Conservation (phyloP, 148 eudicot genomes). For the Simmondsia chinensis region DNA sequence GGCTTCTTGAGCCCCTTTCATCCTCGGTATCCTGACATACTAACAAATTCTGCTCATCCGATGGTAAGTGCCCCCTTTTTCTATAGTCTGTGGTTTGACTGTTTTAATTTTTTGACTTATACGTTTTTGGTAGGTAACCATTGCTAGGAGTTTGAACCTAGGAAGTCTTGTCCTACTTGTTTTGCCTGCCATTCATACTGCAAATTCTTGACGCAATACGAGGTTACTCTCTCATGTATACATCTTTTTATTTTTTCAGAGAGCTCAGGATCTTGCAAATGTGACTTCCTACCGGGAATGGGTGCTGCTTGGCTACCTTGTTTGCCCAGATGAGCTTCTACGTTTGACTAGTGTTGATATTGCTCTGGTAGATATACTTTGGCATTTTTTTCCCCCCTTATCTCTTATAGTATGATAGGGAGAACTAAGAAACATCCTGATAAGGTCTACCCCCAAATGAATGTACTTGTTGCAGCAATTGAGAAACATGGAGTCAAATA, state of each 20-base stretch:
- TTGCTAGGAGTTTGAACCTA: too few relatives aligned
- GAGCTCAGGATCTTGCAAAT: conserved; percentile 99
- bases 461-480: too few relatives aligned
- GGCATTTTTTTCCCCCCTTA: too few relatives aligned
- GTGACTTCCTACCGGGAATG: conserved; percentile 92
- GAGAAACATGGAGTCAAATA: too few relatives aligned
- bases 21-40: conserved; percentile 98
- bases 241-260: conserved; percentile 31
- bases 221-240: conserved; percentile 6
- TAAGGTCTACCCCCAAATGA: too few relatives aligned
- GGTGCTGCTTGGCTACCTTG: conserved; percentile 97
- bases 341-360: conserved; percentile 99
- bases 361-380: conserved; percentile 90
- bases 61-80: conserved; percentile 64
- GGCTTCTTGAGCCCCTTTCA: conserved; percentile 99
- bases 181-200: background rate
- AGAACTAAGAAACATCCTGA: too few relatives aligned
- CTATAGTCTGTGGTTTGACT: too few relatives aligned
- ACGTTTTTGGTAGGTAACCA: too few relatives aligned
- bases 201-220: too few relatives aligned
- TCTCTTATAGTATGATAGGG: too few relatives aligned
- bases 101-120: too few relatives aligned
- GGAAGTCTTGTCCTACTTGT: too few relatives aligned
- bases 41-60: conserved; percentile 98
- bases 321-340: conserved; percentile 98